Conservation (phyloP, 805 yeast genomes). For the Torulaspora indica region DNA sequence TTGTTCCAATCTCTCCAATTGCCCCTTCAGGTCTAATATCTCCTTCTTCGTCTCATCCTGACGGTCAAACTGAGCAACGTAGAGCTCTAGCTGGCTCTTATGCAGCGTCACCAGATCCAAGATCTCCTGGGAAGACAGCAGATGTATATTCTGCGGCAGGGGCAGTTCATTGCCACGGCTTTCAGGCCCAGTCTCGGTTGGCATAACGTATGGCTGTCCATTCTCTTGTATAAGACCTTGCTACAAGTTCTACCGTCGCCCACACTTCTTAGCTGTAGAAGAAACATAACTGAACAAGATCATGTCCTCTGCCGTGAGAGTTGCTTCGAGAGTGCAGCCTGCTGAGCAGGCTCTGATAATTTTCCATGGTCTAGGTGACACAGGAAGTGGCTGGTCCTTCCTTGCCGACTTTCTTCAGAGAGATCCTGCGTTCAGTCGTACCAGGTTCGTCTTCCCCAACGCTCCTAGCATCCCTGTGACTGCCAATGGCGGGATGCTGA, state of each 20-base stretch:
- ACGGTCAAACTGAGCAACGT: constrained; percentile 25
- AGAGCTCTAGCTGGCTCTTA: constrained; percentile 18
- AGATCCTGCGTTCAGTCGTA: constrained; percentile 45
- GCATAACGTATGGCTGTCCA: background rate
- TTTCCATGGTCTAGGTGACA: constrained; percentile 88
- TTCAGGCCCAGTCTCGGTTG: background rate
- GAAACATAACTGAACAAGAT: background rate
- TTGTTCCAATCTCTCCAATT: constrained; percentile 21
- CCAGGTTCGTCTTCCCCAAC: constrained; percentile 81
- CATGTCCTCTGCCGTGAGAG: constrained; percentile 30
- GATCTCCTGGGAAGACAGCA: constrained; percentile 26
- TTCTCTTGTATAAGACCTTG: background rate
- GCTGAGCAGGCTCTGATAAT: constrained; percentile 67
- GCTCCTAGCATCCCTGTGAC: constrained; percentile 76
- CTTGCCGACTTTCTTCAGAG: constrained; percentile 58
- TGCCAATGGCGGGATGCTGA: constrained; percentile 55
- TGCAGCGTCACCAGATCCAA: constrained; percentile 20
- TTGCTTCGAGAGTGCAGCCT: constrained; percentile 32
- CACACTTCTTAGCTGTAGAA: background rate
- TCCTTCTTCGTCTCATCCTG: constrained; percentile 13
- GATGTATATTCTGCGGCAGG: constrained; percentile 24
- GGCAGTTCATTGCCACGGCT: constrained; percentile 6
- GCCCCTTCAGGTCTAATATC: constrained; percentile 11
- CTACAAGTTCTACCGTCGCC: background rate
- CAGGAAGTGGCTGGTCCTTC: constrained; percentile 86